Base-by-base conservation (phyloP, 306 rosid species). In the Coriaria nepalensis region DNA sequence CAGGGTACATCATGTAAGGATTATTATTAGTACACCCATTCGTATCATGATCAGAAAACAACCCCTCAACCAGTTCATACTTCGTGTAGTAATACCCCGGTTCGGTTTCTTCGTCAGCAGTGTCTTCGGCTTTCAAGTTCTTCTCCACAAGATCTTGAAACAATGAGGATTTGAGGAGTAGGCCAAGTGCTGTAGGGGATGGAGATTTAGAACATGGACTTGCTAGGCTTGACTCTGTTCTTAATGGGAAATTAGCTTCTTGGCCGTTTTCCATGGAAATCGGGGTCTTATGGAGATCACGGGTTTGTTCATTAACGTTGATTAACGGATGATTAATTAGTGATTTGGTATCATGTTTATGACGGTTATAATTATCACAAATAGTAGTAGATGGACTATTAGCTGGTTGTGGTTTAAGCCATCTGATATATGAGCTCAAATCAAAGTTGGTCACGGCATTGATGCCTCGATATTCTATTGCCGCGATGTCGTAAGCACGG, bases 111-210 rank as follows among this genome's bases (percentile, higher is more conserved):
- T 56, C 76, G 10, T 37, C 50, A 4, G 55, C 75, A 10, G 61
- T 73, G 7, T 13, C 49, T 13, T 64, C 55, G 6, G 53, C 37
- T 13, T 75, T 73, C 37, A 68, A 41, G 44, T 78, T 82, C 66
- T 73, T 79, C 62, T 82, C 77, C 56, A 73, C 56, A 33, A 80
- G 69, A 36, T 87, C 80, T 76, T 70, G 79, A 49, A 77, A 82
- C 33, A 82, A 57, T 20, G 94, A 71, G 8, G 94, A 87, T 49
- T 75, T 78, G 6, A 87, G 68, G 56, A 87, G 87, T 65, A 87
- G 78, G 57, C 94, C 84, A 15, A 82, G 71, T 29, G 94, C 87
- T 11, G 82, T 62, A 13, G 87, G 80, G 55, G 94, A 78, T 32
- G 80, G 49, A 35, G 83, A 40, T 57, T 68, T 74, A n/a, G 58